Percentiles rank a stretch among this genome's conserved stretches.
Evolutionary conservation across 2,329 filamentous ascomycete genomes (phyloP).

Genomic region (Thelonectria rubi): DNA sequence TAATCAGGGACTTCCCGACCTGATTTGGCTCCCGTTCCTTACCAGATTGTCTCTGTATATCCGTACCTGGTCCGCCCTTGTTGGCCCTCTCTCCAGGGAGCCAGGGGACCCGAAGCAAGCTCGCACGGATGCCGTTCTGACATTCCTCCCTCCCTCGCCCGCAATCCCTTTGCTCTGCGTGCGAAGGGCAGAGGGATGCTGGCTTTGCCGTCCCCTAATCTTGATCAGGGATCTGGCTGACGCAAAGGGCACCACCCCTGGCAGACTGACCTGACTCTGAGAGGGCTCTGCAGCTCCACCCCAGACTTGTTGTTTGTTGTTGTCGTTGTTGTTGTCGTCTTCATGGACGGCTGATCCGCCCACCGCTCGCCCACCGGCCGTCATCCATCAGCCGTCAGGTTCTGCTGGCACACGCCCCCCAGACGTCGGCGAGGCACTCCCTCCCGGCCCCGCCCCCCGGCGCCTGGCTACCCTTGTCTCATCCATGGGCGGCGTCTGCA

Average conservation of each 20-base stretch:
- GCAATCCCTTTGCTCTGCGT: neutral
- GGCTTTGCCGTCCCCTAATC: constrained; percentile 36
- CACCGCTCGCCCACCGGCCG: constrained; percentile 25
- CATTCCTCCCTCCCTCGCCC: constrained; percentile 6
- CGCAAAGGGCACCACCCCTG: constrained; percentile 34
- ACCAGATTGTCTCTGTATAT: constrained; percentile 9
- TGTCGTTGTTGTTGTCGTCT: constrained; percentile 31
- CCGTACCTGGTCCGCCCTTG: constrained; percentile 20
- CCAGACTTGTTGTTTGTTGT: constrained; percentile 18
- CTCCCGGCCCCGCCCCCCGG: constrained; percentile 40
- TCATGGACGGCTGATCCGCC: constrained; percentile 36
- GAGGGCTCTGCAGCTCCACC: constrained; percentile 16
- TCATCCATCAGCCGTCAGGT: constrained; percentile 34
- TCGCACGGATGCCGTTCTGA: constrained; percentile 23
- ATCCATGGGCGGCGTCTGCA: constrained; percentile 35
- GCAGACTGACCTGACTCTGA: constrained; percentile 38
- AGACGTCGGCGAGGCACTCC: constrained; percentile 26
- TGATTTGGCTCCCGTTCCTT: constrained; percentile 15
- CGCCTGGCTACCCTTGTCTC: constrained; percentile 34
- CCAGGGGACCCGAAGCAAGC: constrained; percentile 25
- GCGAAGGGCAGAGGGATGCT: constrained; percentile 16
- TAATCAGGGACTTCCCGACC: constrained; percentile 19
- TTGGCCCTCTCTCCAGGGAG: neutral
- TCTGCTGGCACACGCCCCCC: constrained; percentile 35
- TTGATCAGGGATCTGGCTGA: constrained; percentile 42